These are phyloP conservation scores for Triticum urartu DNA, from an alignment of 176 grass and related monocot species.

Conservation along the genomic window DNA sequence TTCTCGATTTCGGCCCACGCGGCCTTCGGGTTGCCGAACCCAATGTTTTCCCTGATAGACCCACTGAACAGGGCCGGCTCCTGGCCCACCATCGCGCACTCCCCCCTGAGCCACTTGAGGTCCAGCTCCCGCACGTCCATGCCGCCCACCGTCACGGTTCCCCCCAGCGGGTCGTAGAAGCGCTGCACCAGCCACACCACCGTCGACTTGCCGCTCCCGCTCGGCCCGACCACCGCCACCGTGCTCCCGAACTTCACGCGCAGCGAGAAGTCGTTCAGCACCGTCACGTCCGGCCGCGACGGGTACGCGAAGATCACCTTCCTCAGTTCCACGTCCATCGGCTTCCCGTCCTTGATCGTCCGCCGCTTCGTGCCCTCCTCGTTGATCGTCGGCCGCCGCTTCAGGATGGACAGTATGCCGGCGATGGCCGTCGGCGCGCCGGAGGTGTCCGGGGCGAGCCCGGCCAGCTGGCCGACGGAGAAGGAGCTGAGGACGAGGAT, in stretches of 20 bases:
- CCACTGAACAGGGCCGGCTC: constrained; percentile 51
- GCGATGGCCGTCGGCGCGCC: constrained; percentile 37
- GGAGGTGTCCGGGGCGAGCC: constrained; percentile 44
- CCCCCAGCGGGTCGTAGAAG: constrained; percentile 50
- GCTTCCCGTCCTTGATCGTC: constrained; percentile 29
- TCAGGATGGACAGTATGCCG: constrained; percentile 35
- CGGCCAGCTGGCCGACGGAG: constrained; percentile 50
- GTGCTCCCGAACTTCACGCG: constrained; percentile 44
- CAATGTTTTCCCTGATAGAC: constrained; percentile 56
- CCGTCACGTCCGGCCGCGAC: constrained; percentile 28
- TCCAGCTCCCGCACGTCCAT: constrained; percentile 52
- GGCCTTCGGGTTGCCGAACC: constrained; percentile 40
- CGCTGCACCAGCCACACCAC: constrained; percentile 76
- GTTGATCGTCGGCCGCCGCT: constrained; percentile 27
- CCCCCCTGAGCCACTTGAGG: constrained; percentile 50
- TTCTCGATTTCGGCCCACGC: constrained; percentile 60
- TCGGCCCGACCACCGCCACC: constrained; percentile 49
- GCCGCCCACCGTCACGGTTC: constrained; percentile 49
- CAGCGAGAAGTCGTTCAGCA: constrained; percentile 46
- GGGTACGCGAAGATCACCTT: constrained; percentile 55
- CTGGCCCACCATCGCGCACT: constrained; percentile 58
- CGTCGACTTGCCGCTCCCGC: constrained; percentile 74
- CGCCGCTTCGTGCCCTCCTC: neutral
- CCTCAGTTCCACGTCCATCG: constrained; percentile 55
- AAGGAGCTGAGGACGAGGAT: constrained; percentile 62